Evolutionary conservation across 441 rosid species (phyloP), one percentile per base, ranked within the genome.

Genomic region (Eutrema salsugineum): DNA sequence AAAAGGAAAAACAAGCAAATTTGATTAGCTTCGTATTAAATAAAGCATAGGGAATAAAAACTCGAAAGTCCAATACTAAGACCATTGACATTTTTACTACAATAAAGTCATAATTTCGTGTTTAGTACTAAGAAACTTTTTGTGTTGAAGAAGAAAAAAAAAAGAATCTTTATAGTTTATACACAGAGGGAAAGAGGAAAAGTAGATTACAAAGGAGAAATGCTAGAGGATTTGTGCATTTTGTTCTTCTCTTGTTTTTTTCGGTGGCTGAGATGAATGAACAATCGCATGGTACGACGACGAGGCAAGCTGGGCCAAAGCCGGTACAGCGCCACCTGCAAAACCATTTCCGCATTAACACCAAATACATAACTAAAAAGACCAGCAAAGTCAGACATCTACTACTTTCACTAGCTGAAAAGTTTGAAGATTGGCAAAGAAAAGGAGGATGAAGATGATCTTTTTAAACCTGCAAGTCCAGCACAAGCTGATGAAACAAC

Each of bases 401-500:
- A 32, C 60, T 10, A 33, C 43, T 33, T 35, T 11, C 28, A 35
- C 42, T 10, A 35, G 62, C 62, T 56, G 62, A 56, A 56, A 36
- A 36, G 63, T 19, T 58, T 58, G 2, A 20, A 42, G 35, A 33
- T 27, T 3, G 10, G 28, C 16, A 40, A 5, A 0, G 17, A 30
- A 35, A 35, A 19, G 47, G 55, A 57, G 12, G 24, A 58, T 22
- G 46, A 24, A 57, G 56, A 60, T 14, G 35, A 58, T 9, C 42
- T 55, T 83, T 73, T 83, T 73, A 20, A 19, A 91, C 97, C 97
- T 79, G 85, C 83, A 78, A 91, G 80, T 56, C 95, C 93, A 12
- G 95, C 95, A 71, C 93, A 89, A 57, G 93, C 87, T 61, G 93
- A 86, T 70, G 97, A 87, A 86, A 87, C 85, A 20, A 87, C 88